Percentiles rank a stretch among this genome's conserved stretches.
These are phyloP conservation scores for Taphrina deformans DNA, from an alignment of 1,139 yeast genomes.

Conservation along the genomic window DNA sequence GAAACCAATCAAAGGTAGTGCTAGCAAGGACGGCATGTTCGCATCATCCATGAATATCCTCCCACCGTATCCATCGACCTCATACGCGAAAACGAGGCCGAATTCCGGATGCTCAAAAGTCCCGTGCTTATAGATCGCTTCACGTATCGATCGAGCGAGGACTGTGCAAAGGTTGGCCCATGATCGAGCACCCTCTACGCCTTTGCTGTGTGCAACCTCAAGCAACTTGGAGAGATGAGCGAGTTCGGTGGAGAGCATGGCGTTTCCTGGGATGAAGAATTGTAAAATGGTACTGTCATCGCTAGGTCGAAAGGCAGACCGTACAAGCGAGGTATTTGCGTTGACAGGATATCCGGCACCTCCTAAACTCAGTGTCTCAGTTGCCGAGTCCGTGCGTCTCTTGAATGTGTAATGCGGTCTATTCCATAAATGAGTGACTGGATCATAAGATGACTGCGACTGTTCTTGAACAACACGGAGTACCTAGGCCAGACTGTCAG, in stretches of 20 bases:
- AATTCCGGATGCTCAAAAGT: conserved; percentile 63
- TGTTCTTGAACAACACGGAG: conserved; percentile 61
- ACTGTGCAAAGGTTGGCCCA: conserved; percentile 41
- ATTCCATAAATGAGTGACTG: conserved; percentile 53
- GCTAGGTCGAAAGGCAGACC: conserved; percentile 89
- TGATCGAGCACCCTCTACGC: conserved; percentile 29
- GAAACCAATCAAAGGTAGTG: conserved; percentile 80
- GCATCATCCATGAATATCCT: conserved; percentile 83
- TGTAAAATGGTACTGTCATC: conserved; percentile 85
- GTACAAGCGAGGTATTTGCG: conserved; percentile 64
- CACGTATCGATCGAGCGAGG: conserved; percentile 52
- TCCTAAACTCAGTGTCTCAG: conserved; percentile 74
- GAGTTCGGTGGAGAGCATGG: conserved; percentile 69
- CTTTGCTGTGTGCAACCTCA: conserved; percentile 33
- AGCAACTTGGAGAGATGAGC: conserved; percentile 40
- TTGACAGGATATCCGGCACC: conserved; percentile 87
- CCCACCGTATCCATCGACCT: conserved; percentile 85
- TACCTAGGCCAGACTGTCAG: conserved; percentile 43
- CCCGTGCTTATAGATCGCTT: conserved; percentile 66
- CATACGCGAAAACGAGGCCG: conserved; percentile 83
- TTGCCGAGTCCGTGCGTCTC: conserved; percentile 63
- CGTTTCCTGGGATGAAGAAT: conserved; percentile 82
- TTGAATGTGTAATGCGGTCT: conserved; percentile 64
- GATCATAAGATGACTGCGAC: conserved; percentile 62
- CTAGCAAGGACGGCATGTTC: conserved; percentile 75